Evolutionary conservation across 1,139 yeast genomes (phyloP).

Genomic region (Magnusiomyces tetraspermus): DNA sequence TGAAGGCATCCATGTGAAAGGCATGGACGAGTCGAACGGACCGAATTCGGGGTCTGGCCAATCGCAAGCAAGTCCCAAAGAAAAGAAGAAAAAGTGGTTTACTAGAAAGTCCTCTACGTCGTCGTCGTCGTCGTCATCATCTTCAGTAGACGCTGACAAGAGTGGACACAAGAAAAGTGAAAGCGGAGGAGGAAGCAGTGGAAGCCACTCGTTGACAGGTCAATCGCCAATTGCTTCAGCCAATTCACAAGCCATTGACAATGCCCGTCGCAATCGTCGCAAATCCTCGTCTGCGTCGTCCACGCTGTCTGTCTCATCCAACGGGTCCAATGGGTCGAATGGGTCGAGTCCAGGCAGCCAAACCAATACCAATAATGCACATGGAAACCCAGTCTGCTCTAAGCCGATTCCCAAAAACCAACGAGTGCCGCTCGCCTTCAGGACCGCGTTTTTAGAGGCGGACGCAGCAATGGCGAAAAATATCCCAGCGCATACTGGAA

Average conservation of each 20-base stretch:
- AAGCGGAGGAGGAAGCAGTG: no score
- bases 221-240: conserved; percentile 1
- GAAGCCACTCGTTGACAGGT: no score
- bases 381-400: background rate
- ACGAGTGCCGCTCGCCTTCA: conserved; percentile 29
- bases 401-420: conserved; percentile 6
- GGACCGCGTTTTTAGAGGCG: conserved; percentile 52
- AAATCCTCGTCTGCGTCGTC: background rate
- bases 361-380: background rate
- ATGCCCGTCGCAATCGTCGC: background rate
- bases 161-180: no score
- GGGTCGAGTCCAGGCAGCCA: background rate
- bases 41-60: background rate
- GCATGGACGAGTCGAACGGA: no score
- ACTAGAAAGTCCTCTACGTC: background rate
- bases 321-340: background rate
- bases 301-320: background rate
- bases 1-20: conserved; percentile 6
- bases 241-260: background rate
- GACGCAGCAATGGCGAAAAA: conserved; percentile 55
- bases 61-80: background rate
- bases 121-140: background rate
- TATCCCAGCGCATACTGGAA: conserved; percentile 59
- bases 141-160: no score
- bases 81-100: background rate